phyloP scores from a whole-genome alignment of 129 eudicot genomes.

The Apium graveolens region DNA sequence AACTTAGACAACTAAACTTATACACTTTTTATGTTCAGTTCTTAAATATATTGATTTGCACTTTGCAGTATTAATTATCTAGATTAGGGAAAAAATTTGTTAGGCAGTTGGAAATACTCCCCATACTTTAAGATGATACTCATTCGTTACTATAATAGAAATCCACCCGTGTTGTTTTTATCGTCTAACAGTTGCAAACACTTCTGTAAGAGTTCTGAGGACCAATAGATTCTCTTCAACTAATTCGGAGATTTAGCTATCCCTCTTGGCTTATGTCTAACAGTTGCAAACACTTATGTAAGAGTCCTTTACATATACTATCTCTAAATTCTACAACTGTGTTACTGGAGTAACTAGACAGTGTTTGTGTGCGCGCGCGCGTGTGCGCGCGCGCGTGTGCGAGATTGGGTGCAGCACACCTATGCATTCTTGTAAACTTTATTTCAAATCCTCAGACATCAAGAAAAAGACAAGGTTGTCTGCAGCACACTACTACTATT shows the following conservation, averaged over 20 bases:
- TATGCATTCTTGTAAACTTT: too few relatives aligned
- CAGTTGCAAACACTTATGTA: too few relatives aligned
- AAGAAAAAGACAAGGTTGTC: not conserved
- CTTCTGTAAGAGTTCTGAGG: not conserved
- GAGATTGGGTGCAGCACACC: not conserved
- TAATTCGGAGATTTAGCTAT: not conserved
- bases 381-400: too few relatives aligned
- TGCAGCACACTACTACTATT: not conserved
- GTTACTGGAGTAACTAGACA: not conserved
- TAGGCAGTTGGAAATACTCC: too few relatives aligned
- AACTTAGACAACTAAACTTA: too few relatives aligned
- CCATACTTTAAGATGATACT: too few relatives aligned
- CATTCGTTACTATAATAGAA: too few relatives aligned
- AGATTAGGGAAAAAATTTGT: too few relatives aligned
- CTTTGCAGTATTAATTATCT: too few relatives aligned
- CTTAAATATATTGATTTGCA: too few relatives aligned
- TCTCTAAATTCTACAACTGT: not conserved
- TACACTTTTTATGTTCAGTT: too few relatives aligned
- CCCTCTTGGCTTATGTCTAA: not conserved
- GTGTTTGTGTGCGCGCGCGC: not conserved
- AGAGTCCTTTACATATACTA: not conserved
- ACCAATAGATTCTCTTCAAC: not conserved
- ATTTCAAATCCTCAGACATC: not conserved
- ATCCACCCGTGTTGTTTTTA: too few relatives aligned
- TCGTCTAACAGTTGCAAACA: not conserved